A percentile compares a stretch with the other conserved stretches of the same genome.
These are phyloP conservation scores for Hylodesmum podocarpum DNA, from an alignment of 306 rosid species.

Conservation along the genomic window DNA sequence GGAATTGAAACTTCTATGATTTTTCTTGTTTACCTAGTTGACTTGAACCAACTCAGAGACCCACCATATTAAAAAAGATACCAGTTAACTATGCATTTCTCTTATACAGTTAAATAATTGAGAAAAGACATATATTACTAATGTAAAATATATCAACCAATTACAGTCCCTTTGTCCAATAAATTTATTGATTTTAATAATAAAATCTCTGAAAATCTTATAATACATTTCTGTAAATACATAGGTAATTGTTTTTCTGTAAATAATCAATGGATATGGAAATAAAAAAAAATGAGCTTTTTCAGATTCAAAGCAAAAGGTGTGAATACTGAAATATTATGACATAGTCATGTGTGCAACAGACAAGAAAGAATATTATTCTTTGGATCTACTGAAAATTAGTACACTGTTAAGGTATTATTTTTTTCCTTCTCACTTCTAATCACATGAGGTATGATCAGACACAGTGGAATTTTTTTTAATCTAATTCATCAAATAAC, in stretches of 20 bases:
- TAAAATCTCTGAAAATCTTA: no score
- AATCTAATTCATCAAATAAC: not conserved
- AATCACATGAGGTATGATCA: not conserved
- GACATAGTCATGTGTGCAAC: not conserved
- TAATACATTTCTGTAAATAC: no score
- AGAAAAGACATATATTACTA: no score
- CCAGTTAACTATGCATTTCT: not conserved
- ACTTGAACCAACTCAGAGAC: slow-evolving; percentile 21
- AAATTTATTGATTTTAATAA: no score
- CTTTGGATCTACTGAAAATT: not conserved
- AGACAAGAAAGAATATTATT: not conserved
- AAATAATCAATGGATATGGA: no score
- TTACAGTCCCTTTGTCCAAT: no score
- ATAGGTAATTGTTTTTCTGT: no score
- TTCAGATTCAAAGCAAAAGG: no score
- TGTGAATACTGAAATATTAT: not conserved
- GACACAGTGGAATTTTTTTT: not conserved
- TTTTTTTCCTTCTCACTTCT: not conserved
- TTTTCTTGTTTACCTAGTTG: slow-evolving; percentile 26
- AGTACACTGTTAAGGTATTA: not conserved
- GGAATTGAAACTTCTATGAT: slow-evolving; percentile 22
- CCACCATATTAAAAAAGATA: not conserved
- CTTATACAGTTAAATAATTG: not conserved
- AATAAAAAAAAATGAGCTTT: no score
- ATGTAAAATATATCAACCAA: no score